Evolutionary conservation across 2,329 filamentous ascomycete species (phyloP).

Genomic region (Zymoseptoria tritici): DNA sequence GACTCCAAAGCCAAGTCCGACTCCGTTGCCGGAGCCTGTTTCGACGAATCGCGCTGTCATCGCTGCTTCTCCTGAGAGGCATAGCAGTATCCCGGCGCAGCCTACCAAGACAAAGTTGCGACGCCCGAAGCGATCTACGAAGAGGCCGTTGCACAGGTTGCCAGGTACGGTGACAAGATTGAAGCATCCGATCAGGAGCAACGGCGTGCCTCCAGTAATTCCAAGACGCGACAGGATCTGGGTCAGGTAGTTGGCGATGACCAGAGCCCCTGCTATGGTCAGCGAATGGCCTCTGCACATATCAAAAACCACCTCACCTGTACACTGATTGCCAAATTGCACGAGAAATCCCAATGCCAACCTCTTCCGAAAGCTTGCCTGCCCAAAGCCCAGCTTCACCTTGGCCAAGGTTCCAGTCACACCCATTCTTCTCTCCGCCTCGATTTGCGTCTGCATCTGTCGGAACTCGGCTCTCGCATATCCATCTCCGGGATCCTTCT

Average conservation of each 20-base stretch:
- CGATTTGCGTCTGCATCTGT: slow-evolving; percentile 4
- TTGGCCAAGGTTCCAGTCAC: background rate
- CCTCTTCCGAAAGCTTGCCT: slow-evolving; percentile 1
- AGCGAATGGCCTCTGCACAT: background rate
- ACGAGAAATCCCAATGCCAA: slow-evolving; percentile 1
- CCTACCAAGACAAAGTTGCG: slow-evolving; percentile 6
- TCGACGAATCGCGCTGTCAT: slow-evolving; percentile 7
- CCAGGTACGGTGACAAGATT: slow-evolving; percentile 1
- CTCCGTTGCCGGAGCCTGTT: slow-evolving; percentile 4
- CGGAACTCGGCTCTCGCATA: slow-evolving; percentile 2
- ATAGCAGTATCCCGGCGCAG: slow-evolving; percentile 5
- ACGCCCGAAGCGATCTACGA: slow-evolving; percentile 6
- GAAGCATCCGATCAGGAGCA: slow-evolving; percentile 1
- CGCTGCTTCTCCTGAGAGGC: slow-evolving; percentile 3
- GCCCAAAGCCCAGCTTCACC: background rate
- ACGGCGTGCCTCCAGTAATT: slow-evolving; percentile 1
- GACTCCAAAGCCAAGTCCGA: slow-evolving; percentile 6
- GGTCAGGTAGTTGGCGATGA: slow-evolving; percentile 4
- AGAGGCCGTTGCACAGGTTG: slow-evolving; percentile 1
- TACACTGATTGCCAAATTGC: background rate
- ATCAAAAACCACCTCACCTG: background rate
- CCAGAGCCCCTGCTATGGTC: background rate
- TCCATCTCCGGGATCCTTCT: slow-evolving; percentile 1
- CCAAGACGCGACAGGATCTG: slow-evolving; percentile 1
- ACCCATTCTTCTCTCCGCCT: background rate